phyloP scores from a whole-genome alignment of 306 rosid genomes.

The Abrus precatorius region DNA sequence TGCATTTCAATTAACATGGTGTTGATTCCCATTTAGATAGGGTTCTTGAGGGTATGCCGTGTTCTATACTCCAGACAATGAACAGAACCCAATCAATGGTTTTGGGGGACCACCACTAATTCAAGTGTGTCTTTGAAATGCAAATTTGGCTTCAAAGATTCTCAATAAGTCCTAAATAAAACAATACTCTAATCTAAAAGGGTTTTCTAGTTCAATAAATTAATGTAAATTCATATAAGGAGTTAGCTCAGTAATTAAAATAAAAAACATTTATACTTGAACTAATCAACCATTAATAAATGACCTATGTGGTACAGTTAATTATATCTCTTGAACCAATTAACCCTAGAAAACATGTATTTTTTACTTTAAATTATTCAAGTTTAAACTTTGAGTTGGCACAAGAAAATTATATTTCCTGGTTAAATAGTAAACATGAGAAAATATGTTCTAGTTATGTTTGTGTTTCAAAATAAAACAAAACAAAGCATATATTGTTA shows the following conservation, averaged over 20 bases:
- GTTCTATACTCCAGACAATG: background rate
- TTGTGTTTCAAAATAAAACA: background rate
- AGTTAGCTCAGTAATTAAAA: background rate
- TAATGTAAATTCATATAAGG: background rate
- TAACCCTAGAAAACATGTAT: background rate
- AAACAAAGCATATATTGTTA: background rate
- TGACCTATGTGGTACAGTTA: background rate
- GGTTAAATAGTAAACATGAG: too few relatives aligned
- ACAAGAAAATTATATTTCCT: too few relatives aligned
- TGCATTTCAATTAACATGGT: background rate
- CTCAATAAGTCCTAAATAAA: background rate
- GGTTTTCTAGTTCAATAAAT: background rate
- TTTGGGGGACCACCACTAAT: conserved; percentile 1
- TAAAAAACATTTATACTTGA: too few relatives aligned
- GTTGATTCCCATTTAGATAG: background rate
- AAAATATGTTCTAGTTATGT: background rate
- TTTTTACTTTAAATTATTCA: too few relatives aligned
- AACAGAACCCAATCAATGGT: background rate
- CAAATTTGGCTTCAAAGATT: background rate
- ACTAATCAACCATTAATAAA: background rate
- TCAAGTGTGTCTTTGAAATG: background rate
- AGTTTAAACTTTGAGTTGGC: too few relatives aligned
- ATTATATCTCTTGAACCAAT: background rate
- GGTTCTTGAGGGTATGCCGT: background rate
- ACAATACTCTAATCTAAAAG: background rate